phyloP scores from a whole-genome alignment of 331 rosid species.

The Phaseolus coccineus region DNA sequence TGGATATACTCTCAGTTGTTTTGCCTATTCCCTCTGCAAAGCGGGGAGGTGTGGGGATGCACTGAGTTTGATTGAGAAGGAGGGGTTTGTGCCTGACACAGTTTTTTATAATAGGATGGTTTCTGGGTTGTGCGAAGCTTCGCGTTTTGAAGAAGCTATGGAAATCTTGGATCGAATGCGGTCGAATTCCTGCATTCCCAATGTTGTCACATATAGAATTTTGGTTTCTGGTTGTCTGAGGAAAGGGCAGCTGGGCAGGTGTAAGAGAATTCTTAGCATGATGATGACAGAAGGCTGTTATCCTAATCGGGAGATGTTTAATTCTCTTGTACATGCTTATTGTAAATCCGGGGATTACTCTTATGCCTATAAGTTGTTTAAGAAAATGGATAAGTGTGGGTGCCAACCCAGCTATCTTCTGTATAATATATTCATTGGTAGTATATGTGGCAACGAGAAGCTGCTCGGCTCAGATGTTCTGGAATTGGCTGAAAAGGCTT shows the following conservation, averaged over 20 bases:
- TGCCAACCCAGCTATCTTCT: conserved; percentile 78
- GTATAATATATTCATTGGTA: conserved; percentile 86
- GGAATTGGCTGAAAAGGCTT: conserved; percentile 87
- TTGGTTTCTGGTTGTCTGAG: conserved; percentile 83
- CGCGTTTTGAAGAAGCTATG: conserved; percentile 88
- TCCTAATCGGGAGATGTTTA: conserved; percentile 81
- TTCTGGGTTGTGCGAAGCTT: conserved; percentile 89
- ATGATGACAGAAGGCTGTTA: conserved; percentile 92
- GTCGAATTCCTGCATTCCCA: conserved; percentile 82
- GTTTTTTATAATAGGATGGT: conserved; percentile 80
- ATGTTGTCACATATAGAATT: conserved; percentile 70
- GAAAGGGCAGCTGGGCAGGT: conserved; percentile 80
- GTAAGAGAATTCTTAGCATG: conserved; percentile 91
- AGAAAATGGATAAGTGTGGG: conserved; percentile 73
- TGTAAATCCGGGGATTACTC: conserved; percentile 75
- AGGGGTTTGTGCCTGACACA: conserved; percentile 69
- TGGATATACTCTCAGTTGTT: conserved; percentile 67
- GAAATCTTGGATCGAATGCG: conserved; percentile 79
- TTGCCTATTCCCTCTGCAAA: conserved; percentile 74
- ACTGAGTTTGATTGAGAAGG: conserved; percentile 67
- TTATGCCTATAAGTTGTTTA: conserved; percentile 82
- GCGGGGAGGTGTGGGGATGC: conserved; percentile 77
- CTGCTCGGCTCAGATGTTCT: conserved; percentile 63
- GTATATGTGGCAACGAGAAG: conserved; percentile 70
- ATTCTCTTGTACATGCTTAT: conserved; percentile 83